These are phyloP conservation scores for Verticillium tricorpus DNA, from an alignment of 2,329 filamentous ascomycete species.

Conservation along the genomic window DNA sequence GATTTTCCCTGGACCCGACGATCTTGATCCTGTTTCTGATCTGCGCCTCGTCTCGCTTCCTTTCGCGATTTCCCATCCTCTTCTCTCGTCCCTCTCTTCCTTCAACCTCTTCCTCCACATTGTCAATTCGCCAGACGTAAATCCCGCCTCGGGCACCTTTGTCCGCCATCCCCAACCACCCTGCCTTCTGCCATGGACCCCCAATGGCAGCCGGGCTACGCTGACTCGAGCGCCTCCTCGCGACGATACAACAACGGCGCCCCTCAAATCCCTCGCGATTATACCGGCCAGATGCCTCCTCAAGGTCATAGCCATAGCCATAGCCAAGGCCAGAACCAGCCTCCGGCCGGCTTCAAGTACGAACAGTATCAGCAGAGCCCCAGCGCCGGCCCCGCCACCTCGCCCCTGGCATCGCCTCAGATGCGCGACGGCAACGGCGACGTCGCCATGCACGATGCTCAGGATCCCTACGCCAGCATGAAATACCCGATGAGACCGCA, in stretches of 20 bases:
- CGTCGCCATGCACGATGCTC: conserved; percentile 79
- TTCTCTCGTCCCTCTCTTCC: background rate
- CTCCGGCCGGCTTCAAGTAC: conserved; percentile 60
- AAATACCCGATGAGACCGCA: conserved; percentile 81
- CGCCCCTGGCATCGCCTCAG: conserved; percentile 54
- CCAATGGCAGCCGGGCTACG: conserved; percentile 56
- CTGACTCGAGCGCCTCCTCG: conserved; percentile 58
- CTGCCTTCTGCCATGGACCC: conserved; percentile 39
- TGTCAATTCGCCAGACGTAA: conserved; percentile 6
- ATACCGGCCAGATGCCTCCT: conserved; percentile 30
- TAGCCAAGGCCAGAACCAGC: conserved; percentile 23
- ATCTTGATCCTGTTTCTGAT: conserved; percentile 2
- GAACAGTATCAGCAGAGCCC: conserved; percentile 55
- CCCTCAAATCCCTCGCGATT: conserved; percentile 42
- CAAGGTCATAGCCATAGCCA: conserved; percentile 27
- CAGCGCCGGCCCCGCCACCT: conserved; percentile 46
- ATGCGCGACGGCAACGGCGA: conserved; percentile 70
- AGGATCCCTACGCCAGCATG: conserved; percentile 76
- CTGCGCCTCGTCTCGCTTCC: background rate
- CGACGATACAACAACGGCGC: conserved; percentile 61
- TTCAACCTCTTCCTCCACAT: background rate
- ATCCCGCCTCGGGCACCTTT: conserved; percentile 5
- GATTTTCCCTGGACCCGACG: conserved; percentile 2
- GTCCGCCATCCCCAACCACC: conserved; percentile 8
- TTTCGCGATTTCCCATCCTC: background rate